These are phyloP conservation scores for Leptomonas seymouri DNA, from an alignment of 208 protist genomes.

Conservation along the genomic window DNA sequence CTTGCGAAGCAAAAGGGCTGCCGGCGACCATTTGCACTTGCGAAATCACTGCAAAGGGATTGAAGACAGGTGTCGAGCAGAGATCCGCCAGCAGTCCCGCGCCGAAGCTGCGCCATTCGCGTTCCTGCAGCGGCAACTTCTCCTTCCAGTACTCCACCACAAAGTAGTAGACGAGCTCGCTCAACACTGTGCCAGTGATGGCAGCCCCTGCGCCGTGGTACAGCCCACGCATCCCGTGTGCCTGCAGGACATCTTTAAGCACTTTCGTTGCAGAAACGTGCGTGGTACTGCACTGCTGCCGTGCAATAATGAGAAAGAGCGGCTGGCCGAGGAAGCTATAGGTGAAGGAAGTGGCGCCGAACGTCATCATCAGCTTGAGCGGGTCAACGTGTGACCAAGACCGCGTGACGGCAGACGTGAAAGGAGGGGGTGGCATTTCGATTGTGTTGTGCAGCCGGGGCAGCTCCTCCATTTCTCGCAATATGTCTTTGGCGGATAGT, in stretches of 20 bases:
- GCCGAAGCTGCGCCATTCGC: constrained; percentile 73
- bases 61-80: constrained; percentile 74
- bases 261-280: constrained; percentile 49
- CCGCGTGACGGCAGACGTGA: constrained; percentile 75
- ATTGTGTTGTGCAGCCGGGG: constrained; percentile 25
- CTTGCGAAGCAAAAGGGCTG: constrained; percentile 41
- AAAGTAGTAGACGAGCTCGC: constrained; percentile 79
- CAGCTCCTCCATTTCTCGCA: constrained; percentile 17
- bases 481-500: constrained; percentile 12
- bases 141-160: constrained; percentile 80
- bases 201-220: constrained; percentile 70
- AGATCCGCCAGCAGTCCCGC: constrained; percentile 73
- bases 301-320: constrained; percentile 73
- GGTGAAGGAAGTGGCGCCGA: constrained; percentile 63
- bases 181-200: constrained; percentile 71
- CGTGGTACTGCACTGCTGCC: constrained; percentile 70
- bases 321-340: constrained; percentile 75
- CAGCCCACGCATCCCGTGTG: constrained; percentile 58
- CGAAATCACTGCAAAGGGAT: constrained; percentile 79
- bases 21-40: constrained; percentile 89
- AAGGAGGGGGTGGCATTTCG: constrained; percentile 25
- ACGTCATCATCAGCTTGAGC: constrained; percentile 62
- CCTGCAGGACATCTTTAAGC: constrained; percentile 42
- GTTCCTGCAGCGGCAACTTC: constrained; percentile 58
- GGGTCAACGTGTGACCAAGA: constrained; percentile 83